Evolutionary conservation across 306 rosid species (phyloP).

Genomic region (Albizia julibrissin): DNA sequence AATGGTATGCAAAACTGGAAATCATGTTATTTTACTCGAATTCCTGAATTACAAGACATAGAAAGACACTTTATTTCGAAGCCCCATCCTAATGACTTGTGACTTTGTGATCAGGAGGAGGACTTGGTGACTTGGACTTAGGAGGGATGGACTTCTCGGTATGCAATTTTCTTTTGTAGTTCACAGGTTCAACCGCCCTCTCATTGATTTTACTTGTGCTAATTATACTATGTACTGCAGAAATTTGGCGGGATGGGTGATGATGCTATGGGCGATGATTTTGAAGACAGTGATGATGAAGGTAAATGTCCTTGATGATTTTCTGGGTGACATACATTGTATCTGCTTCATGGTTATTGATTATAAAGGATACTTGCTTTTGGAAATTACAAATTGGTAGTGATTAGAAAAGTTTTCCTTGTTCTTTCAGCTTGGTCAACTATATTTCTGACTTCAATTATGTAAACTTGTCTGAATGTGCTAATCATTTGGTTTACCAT

Average conservation of each 20-base stretch:
- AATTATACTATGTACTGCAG: conserved; percentile 44
- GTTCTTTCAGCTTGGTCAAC: background rate
- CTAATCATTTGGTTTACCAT: background rate
- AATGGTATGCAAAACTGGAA: conserved; percentile 37
- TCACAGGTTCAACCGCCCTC: conserved; percentile 1
- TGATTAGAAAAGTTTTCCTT: background rate
- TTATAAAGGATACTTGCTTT: background rate
- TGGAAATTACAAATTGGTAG: background rate
- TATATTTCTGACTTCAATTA: background rate
- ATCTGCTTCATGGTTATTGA: background rate
- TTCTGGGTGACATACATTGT: conserved; percentile 16
- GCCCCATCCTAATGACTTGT: background rate
- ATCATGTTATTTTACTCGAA: background rate
- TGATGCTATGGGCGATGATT: conserved; percentile 61
- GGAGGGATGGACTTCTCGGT: conserved; percentile 99
- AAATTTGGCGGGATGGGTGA: conserved; percentile 70
- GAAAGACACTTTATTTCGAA: background rate
- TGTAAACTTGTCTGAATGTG: background rate
- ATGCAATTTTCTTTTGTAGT: conserved; percentile 35
- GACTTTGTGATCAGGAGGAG: conserved; percentile 37
- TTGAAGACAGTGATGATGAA: conserved; percentile 76
- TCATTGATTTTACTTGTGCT: background rate
- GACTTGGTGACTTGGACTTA: conserved; percentile 62
- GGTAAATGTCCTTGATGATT: conserved; percentile 38
- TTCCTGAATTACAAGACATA: background rate